Evolutionary conservation across 352 stramenopile species (phyloP).

Genomic region (Aphanomyces invadans): DNA sequence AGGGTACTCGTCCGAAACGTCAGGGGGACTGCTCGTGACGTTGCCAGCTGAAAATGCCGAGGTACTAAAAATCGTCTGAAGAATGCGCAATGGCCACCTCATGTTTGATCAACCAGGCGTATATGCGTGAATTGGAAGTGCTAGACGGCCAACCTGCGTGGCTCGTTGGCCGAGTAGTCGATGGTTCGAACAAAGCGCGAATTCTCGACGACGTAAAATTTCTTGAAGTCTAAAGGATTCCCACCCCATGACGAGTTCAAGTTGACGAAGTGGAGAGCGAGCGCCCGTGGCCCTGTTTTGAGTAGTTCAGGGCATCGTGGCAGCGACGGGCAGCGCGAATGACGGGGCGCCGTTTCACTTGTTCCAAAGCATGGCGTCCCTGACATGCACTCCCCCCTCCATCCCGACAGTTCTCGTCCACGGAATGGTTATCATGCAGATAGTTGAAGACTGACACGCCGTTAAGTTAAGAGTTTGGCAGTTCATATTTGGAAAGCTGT

Average conservation of each 20-base stretch:
- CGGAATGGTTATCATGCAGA: too few relatives aligned
- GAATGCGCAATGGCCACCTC: too few relatives aligned
- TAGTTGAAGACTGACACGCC: too few relatives aligned
- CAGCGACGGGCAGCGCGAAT: constrained; percentile 2
- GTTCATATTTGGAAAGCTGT: neutral
- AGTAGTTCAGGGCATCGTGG: constrained; percentile 12
- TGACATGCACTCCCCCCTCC: constrained; percentile 11
- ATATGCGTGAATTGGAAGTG: constrained; percentile 80
- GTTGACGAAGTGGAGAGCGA: neutral
- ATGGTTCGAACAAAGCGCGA: constrained; percentile 52
- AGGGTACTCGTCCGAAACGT: constrained; percentile 92
- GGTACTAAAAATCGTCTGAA: too few relatives aligned
- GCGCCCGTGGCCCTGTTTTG: constrained; percentile 1
- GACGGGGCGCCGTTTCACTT: constrained; percentile 5
- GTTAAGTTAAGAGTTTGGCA: neutral
- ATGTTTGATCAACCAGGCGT: too few relatives aligned
- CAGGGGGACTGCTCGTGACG: constrained; percentile 89
- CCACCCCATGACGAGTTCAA: neutral
- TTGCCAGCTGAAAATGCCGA: constrained; percentile 78
- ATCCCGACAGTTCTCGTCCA: too few relatives aligned
- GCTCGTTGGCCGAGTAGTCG: constrained; percentile 88
- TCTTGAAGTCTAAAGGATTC: constrained; percentile 43
- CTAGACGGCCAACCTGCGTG: constrained; percentile 85
- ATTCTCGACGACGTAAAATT: constrained; percentile 49
- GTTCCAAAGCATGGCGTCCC: neutral